Conservation (phyloP, 1,284 basidiomycete genomes). For the Golubevia pallescens region DNA sequence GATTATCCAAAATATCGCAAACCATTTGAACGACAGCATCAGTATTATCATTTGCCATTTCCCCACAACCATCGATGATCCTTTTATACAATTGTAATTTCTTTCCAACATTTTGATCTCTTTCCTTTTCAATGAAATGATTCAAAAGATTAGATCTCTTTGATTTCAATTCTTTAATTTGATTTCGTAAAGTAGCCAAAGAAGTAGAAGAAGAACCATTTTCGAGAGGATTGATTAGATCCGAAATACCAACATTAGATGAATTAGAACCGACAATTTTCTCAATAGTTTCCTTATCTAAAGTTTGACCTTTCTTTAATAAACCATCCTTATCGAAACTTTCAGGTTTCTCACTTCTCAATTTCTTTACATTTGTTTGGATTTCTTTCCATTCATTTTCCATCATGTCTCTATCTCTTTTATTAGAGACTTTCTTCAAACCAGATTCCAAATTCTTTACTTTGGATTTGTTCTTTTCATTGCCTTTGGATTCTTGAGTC, state of each 20-base stretch:
- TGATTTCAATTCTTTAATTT: constrained; percentile 18
- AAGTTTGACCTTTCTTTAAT: constrained; percentile 22
- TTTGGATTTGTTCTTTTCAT: constrained; percentile 23
- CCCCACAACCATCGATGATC: constrained; percentile 56
- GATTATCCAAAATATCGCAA: constrained; percentile 53
- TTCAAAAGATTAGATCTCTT: constrained; percentile 27
- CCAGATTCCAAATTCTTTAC: constrained; percentile 31
- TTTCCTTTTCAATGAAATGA: constrained; percentile 28
- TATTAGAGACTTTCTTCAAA: constrained; percentile 28
- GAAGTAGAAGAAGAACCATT: constrained; percentile 18
- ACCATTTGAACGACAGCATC: constrained; percentile 56
- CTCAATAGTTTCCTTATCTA: neutral
- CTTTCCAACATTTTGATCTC: constrained; percentile 49
- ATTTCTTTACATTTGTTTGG: constrained; percentile 30
- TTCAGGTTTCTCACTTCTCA: constrained; percentile 23
- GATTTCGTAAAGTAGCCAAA: constrained; percentile 26
- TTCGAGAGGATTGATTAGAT: constrained; percentile 16
- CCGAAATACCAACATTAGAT: constrained; percentile 11
- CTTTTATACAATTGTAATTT: constrained; percentile 59
- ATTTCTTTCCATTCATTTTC: constrained; percentile 39
- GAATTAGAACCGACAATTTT: constrained; percentile 15
- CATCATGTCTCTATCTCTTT: constrained; percentile 29
- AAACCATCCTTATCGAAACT: no score
- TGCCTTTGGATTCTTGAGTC: constrained; percentile 26
- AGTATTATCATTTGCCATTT: constrained; percentile 53